Percentiles rank a stretch among this genome's conserved stretches.
Conservation (phyloP, 1,139 yeast species). For the Pichia sp. region DNA sequence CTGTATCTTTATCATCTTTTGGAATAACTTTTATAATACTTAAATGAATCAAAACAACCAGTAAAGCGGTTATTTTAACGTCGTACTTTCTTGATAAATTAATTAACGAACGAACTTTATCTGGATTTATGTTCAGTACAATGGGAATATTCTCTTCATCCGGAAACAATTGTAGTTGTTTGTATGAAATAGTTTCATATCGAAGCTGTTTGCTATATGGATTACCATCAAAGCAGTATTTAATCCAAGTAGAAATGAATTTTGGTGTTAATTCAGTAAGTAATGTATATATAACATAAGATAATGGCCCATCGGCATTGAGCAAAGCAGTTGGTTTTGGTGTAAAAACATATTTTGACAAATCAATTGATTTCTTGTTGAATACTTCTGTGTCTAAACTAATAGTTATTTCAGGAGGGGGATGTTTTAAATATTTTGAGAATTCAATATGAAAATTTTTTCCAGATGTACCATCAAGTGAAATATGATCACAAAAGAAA, state of each 20-base stretch:
- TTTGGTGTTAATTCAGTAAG: conserved; percentile 3
- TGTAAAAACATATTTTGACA: not conserved
- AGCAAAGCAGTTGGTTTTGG: conserved; percentile 8
- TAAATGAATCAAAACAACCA: conserved; percentile 6
- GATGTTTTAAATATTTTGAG: conserved; percentile 18
- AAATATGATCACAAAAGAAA: conserved; percentile 33
- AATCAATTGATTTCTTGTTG: conserved; percentile 1
- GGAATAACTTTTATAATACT: conserved; percentile 2
- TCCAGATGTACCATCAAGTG: conserved; percentile 36
- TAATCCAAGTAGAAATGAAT: not conserved
- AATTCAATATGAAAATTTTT: conserved; percentile 33
- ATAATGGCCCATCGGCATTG: not conserved
- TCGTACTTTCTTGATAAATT: conserved; percentile 1
- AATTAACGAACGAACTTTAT: not conserved
- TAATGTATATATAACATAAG: not conserved
- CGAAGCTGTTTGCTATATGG: conserved; percentile 5
- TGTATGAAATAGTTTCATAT: not conserved
- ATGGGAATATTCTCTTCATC: not conserved
- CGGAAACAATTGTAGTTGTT: not conserved
- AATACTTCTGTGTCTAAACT: conserved; percentile 3
- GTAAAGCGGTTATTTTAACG: conserved; percentile 21
- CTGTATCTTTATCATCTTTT: conserved; percentile 10
- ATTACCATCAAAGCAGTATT: conserved; percentile 3
- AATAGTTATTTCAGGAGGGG: too few species aligned
- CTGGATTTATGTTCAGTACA: not conserved